A percentile compares a stretch with the other conserved stretches of the same genome.
These are phyloP conservation scores for Maudiozyma turicensis DNA, from an alignment of 805 yeast species.

Conservation along the genomic window DNA sequence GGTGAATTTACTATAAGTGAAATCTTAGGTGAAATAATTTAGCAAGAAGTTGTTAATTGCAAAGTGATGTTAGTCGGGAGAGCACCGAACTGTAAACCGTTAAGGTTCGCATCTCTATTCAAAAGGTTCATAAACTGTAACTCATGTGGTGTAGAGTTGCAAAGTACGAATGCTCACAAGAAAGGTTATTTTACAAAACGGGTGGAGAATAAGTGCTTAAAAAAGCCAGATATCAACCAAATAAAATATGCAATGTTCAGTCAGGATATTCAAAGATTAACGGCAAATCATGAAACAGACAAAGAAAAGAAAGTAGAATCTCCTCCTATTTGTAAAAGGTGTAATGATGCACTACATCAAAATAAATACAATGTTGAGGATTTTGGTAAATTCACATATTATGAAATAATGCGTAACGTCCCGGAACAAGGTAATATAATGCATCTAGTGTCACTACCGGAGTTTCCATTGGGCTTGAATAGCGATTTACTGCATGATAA, in stretches of 20 bases:
- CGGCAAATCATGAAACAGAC: slow-evolving; percentile 9
- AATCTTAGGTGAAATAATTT: too few relatives aligned
- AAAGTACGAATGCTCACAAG: slow-evolving; percentile 27
- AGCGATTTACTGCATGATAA: slow-evolving; percentile 9
- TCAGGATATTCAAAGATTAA: slow-evolving; percentile 20
- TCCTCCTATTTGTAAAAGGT: slow-evolving; percentile 41
- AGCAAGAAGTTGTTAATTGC: too few relatives aligned
- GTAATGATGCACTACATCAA: slow-evolving; percentile 42
- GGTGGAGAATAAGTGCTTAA: slow-evolving; percentile 6
- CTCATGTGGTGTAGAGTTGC: slow-evolving; percentile 52
- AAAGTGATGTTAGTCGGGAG: background rate
- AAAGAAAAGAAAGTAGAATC: slow-evolving; percentile 4
- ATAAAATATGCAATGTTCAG: slow-evolving; percentile 24
- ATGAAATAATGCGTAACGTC: slow-evolving; percentile 25
- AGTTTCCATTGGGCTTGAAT: slow-evolving; percentile 58
- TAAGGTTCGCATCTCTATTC: background rate
- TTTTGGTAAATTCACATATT: slow-evolving; percentile 20
- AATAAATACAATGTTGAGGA: slow-evolving; percentile 33
- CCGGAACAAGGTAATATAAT: slow-evolving; percentile 42
- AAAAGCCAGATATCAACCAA: slow-evolving; percentile 10
- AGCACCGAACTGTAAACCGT: background rate
- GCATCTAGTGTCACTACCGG: slow-evolving; percentile 56
- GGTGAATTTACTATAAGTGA: too few relatives aligned
- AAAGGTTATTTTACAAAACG: slow-evolving; percentile 39
- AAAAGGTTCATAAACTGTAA: slow-evolving; percentile 30